Base-by-base conservation (phyloP, 148 eudicot genomes). In the Dianthus caryophyllus region DNA sequence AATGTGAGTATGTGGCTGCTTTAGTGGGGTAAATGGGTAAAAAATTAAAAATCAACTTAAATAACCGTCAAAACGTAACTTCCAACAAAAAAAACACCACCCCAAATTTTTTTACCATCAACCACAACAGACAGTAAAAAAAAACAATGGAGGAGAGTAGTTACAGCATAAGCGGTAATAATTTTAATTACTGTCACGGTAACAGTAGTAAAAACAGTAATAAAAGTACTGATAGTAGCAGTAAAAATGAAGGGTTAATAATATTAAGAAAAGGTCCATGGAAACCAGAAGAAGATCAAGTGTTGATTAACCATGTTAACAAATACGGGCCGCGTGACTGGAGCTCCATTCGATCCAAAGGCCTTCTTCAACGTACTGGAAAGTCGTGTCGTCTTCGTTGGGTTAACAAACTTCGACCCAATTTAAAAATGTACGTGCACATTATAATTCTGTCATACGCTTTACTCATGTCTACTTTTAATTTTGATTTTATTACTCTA, bases 341-440 rank as follows among this genome's bases (percentile, higher is more conserved):
- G 98, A 93, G 98, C 96, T 93, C 98, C 89, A 84, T 93, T 90
- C 95, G 91, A 83, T 87, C 98, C 91, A 93, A 87, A 83, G 95
- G 96, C n/a, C 90, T 93, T 22, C 69, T 93, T 48, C 85, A 55
- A 0, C 86, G 98, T 43, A 93, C 95, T 5, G 98, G 98, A 57
- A 93, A 93, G 53, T 89, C 96, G 0, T 93, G 98, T 51, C 91
- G 98, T 22, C 88, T 93, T 47, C 94, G 98, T 33, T 93, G 98
- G 98, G 98, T 93, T 44, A 93, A 93, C 67, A 93, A 93, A 68
- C 95, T 93, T 33, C 78, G 95, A 0, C 98, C 98, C 72, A 76
- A 89, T 77, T 79, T 93, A 77, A 93, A 93, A 58, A 89, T 64
- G 97, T 89, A 75, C 11, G 62, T 56, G n/a, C n/a, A n/a, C n/a